These are phyloP conservation scores for Penicillium subrubescens DNA, from an alignment of 495 filamentous ascomycete genomes.

Conservation along the genomic window DNA sequence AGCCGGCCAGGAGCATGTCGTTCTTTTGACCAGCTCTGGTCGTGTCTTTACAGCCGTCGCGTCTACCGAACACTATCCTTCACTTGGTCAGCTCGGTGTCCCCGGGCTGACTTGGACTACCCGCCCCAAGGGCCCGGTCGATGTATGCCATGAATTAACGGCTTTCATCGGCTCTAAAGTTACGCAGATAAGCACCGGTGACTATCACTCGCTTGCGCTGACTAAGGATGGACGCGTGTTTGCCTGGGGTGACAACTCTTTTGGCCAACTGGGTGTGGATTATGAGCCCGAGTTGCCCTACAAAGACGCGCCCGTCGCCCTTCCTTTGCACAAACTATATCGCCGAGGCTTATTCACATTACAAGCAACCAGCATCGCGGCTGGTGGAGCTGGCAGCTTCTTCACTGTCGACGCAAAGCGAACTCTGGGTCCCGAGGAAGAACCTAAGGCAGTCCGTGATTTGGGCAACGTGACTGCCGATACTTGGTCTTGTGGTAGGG, in stretches of 20 bases:
- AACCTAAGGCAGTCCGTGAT: constrained; percentile 39
- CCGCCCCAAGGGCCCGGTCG: constrained; percentile 75
- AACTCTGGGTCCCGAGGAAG: constrained; percentile 48
- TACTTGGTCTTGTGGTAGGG: constrained; percentile 82
- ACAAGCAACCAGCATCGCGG: constrained; percentile 70
- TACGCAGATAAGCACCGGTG: constrained; percentile 74
- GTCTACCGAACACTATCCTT: constrained; percentile 74
- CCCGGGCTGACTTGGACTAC: constrained; percentile 78
- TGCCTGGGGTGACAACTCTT: constrained; percentile 86
- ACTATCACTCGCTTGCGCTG: constrained; percentile 80
- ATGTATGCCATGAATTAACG: constrained; percentile 74
- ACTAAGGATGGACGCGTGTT: constrained; percentile 78
- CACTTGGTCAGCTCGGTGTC: constrained; percentile 83
- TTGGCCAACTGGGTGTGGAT: constrained; percentile 82
- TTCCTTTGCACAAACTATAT: constrained; percentile 74
- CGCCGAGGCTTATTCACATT: constrained; percentile 58
- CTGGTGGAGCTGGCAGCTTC: constrained; percentile 84
- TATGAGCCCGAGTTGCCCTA: constrained; percentile 59
- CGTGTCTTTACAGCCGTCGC: constrained; percentile 85
- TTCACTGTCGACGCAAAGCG: constrained; percentile 79
- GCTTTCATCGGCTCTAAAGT: constrained; percentile 66
- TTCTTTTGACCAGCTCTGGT: constrained; percentile 82
- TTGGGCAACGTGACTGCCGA: constrained; percentile 65
- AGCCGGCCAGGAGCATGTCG: constrained; percentile 79
- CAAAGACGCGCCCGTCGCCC: constrained; percentile 66